A percentile compares a stretch with the other conserved stretches of the same genome.
These are phyloP conservation scores for Pythium phragmitis DNA, from an alignment of 352 stramenopile species.

Conservation along the genomic window DNA sequence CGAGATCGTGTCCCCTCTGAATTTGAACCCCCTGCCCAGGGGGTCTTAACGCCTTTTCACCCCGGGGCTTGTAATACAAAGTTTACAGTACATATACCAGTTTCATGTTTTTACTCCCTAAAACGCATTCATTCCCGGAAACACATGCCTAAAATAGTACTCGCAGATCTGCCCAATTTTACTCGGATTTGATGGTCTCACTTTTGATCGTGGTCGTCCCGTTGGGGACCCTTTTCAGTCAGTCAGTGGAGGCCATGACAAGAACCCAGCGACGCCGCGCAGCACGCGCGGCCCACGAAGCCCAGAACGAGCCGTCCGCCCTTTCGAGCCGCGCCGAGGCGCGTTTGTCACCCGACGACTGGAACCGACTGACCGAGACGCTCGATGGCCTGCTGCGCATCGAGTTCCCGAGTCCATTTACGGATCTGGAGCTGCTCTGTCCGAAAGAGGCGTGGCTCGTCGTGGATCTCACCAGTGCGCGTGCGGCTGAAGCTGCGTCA, in stretches of 20 bases:
- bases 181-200: too few species aligned
- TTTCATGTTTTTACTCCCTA: too few species aligned
- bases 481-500: background rate
- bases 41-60: too few species aligned
- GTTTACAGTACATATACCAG: too few species aligned
- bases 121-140: too few species aligned
- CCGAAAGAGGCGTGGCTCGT: constrained; percentile 10
- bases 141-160: too few species aligned
- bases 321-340: background rate
- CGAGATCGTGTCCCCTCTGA: too few species aligned
- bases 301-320: background rate
- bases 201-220: too few species aligned
- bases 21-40: too few species aligned
- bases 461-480: background rate
- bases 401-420: constrained; percentile 1
- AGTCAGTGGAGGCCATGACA: background rate
- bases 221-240: too few species aligned
- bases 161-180: too few species aligned
- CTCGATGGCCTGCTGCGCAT: constrained; percentile 6
- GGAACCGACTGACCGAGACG: background rate
- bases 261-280: background rate
- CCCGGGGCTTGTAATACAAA: too few species aligned
- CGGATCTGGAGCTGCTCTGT: background rate
- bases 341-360: background rate
- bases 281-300: background rate